Conservation (phyloP, 148 eudicot genomes). For the Rhododendron ferrugineum region DNA sequence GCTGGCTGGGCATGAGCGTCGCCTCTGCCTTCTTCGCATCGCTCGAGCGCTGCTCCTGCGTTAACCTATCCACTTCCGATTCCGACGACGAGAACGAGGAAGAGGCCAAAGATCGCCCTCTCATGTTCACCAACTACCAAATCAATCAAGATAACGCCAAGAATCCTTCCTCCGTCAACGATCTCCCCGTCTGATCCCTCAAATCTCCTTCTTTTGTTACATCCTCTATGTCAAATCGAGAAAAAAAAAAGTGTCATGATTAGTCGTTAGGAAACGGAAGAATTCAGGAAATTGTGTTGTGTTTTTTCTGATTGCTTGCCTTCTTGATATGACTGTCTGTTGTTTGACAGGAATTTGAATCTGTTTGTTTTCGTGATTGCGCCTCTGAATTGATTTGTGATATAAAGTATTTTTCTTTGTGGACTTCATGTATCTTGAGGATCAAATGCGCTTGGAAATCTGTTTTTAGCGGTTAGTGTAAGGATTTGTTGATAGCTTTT, state of each 20-base stretch:
- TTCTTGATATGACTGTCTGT: neutral
- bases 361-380: neutral
- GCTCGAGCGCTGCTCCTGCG: conserved; percentile 69
- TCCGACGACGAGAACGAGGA: conserved; percentile 60
- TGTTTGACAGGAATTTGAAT: neutral
- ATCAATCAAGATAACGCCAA: conserved; percentile 1
- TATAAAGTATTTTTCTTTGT: neutral
- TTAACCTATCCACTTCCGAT: conserved; percentile 63
- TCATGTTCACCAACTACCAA: conserved; percentile 38
- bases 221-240: neutral
- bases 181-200: conserved; percentile 63
- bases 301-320: neutral
- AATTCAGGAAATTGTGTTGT: neutral
- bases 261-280: neutral
- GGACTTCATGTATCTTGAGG: neutral
- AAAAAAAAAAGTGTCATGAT: neutral
- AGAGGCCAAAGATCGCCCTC: conserved; percentile 59
- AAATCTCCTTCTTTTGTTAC: neutral
- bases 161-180: conserved; percentile 34
- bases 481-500: neutral
- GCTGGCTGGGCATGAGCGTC: conserved; percentile 61
- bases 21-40: conserved; percentile 81
- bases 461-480: neutral
- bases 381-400: neutral
- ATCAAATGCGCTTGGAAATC: neutral